These are phyloP conservation scores for Populus nigra DNA, from an alignment of 345 rosid species.

Conservation along the genomic window DNA sequence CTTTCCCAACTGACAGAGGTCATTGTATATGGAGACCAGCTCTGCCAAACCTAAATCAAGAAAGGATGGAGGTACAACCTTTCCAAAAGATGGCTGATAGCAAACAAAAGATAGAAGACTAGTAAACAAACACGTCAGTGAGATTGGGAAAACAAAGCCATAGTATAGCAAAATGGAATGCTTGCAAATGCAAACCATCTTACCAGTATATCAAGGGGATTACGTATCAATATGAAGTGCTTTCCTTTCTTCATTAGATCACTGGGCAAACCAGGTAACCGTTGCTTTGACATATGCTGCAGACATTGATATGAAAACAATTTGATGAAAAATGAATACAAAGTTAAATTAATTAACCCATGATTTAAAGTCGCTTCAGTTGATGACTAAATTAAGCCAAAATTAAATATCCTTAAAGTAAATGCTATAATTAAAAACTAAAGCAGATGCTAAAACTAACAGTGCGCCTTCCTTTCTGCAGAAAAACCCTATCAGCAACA, in stretches of 20 bases:
- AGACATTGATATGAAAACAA: neutral
- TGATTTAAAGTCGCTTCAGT: neutral
- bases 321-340: neutral
- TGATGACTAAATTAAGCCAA: neutral
- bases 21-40: constrained; percentile 59
- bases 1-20: constrained; percentile 66
- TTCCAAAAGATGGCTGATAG: constrained; percentile 69
- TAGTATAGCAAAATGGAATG: neutral
- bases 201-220: constrained; percentile 77
- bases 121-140: neutral
- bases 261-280: constrained; percentile 53
- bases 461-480: too few relatives aligned
- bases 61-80: constrained; percentile 65
- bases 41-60: constrained; percentile 74
- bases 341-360: neutral
- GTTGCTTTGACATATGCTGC: constrained; percentile 73
- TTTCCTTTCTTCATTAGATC: constrained; percentile 75
- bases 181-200: constrained; percentile 9
- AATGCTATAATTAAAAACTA: too few relatives aligned
- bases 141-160: constrained; percentile 3
- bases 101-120: constrained; percentile 16
- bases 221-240: constrained; percentile 72
- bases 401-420: too few relatives aligned
- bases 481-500: too few relatives aligned
- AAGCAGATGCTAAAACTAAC: too few relatives aligned